These are phyloP conservation scores for Phytopythium delawarense DNA, from an alignment of 352 stramenopile genomes.

Conservation along the genomic window DNA sequence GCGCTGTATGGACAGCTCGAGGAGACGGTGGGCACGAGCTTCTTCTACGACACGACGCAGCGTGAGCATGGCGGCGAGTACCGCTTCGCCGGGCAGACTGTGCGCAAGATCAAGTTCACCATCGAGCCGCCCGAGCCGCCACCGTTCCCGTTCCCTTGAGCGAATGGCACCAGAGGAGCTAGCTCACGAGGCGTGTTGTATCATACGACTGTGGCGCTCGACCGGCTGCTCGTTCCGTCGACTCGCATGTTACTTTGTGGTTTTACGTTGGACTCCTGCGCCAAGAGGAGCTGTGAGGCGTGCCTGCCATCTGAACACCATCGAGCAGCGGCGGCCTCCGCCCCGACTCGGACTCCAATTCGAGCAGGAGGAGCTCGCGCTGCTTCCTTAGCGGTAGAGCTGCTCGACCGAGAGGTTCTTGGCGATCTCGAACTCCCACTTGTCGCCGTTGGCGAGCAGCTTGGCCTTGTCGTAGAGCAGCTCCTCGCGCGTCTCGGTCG, in stretches of 20 bases:
- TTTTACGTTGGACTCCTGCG: background rate
- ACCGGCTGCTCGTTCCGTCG: slow-evolving; percentile 1
- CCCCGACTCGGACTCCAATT: no score
- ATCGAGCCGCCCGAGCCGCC: slow-evolving; percentile 58
- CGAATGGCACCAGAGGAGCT: background rate
- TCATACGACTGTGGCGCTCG: background rate
- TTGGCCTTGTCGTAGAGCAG: slow-evolving; percentile 99
- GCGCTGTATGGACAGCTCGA: slow-evolving; percentile 59
- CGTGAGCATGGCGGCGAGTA: slow-evolving; percentile 39
- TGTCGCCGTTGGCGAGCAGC: slow-evolving; percentile 98
- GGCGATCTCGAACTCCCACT: slow-evolving; percentile 99
- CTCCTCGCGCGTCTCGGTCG: slow-evolving; percentile 99
- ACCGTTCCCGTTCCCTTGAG: slow-evolving; percentile 4
- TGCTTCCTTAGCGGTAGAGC: slow-evolving; percentile 94
- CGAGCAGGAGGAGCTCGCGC: background rate
- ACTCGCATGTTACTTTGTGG: slow-evolving; percentile 7
- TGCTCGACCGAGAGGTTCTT: slow-evolving; percentile 99
- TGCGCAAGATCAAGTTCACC: slow-evolving; percentile 79
- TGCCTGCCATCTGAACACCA: no score
- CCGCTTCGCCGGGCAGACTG: slow-evolving; percentile 59
- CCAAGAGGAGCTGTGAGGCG: background rate
- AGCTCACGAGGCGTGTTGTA: no score
- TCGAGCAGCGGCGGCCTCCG: no score
- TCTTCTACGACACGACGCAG: slow-evolving; percentile 69
- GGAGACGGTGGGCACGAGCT: slow-evolving; percentile 75